These are phyloP conservation scores for Fusarium poae DNA, from an alignment of 2,329 filamentous ascomycete species.

Conservation along the genomic window DNA sequence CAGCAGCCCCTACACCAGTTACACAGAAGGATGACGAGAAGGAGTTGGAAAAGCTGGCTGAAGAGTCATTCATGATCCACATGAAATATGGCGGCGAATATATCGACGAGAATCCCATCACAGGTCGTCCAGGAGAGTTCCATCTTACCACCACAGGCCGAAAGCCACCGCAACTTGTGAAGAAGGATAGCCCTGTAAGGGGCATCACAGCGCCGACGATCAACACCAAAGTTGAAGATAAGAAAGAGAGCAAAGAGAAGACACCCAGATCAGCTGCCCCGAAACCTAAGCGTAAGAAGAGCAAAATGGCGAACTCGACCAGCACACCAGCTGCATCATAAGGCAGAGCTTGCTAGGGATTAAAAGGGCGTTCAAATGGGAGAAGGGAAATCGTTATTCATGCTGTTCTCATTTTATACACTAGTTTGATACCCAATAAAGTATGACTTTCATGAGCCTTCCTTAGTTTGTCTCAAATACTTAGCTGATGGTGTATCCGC, in stretches of 20 bases:
- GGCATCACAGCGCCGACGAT: slow-evolving; percentile 55
- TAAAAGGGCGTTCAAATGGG: slow-evolving; percentile 19
- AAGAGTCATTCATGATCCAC: slow-evolving; percentile 70
- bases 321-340: slow-evolving; percentile 53
- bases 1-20: slow-evolving; percentile 38
- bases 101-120: slow-evolving; percentile 77
- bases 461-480: not conserved
- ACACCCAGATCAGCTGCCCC: slow-evolving; percentile 58
- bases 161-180: slow-evolving; percentile 56
- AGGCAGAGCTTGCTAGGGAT: not conserved
- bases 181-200: slow-evolving; percentile 51
- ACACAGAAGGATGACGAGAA: slow-evolving; percentile 56
- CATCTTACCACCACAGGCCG: slow-evolving; percentile 73
- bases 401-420: slow-evolving; percentile 15
- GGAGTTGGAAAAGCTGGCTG: slow-evolving; percentile 63
- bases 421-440: slow-evolving; percentile 47
- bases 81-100: slow-evolving; percentile 73
- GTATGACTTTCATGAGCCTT: slow-evolving; percentile 12
- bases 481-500: slow-evolving; percentile 57
- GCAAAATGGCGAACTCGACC: slow-evolving; percentile 57
- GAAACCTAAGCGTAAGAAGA: slow-evolving; percentile 64
- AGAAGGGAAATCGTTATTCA: slow-evolving; percentile 2
- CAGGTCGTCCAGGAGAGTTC: slow-evolving; percentile 74
- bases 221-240: slow-evolving; percentile 59
- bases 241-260: slow-evolving; percentile 63